Conservation (phyloP, 352 stramenopile genomes). For the Nothophytophthora sp. region DNA sequence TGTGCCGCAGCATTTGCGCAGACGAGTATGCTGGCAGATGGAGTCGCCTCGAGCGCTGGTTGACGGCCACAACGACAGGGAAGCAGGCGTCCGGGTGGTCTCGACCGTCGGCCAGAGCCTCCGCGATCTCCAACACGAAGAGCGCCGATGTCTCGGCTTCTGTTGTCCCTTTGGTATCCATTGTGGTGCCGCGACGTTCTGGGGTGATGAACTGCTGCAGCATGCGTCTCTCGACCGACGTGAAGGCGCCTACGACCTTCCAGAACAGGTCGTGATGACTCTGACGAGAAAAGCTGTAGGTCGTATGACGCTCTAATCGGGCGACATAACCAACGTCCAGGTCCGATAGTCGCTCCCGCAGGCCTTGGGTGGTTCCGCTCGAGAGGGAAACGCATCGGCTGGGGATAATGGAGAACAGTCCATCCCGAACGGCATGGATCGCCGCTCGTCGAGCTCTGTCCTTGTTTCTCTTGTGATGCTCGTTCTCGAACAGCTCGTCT, state of each 20-base stretch:
- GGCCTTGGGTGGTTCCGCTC: slow-evolving; percentile 25
- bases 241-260: slow-evolving; percentile 38
- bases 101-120: slow-evolving; percentile 38
- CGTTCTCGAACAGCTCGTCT: not conserved
- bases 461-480: not conserved
- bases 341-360: slow-evolving; percentile 36
- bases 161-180: slow-evolving; percentile 3
- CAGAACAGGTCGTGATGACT: slow-evolving; percentile 51
- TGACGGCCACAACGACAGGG: slow-evolving; percentile 44
- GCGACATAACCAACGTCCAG: slow-evolving; percentile 25
- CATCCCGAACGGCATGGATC: slow-evolving; percentile 51
- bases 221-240: slow-evolving; percentile 41
- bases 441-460: slow-evolving; percentile 7
- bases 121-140: slow-evolving; percentile 51
- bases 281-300: slow-evolving; percentile 24
- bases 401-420: slow-evolving; percentile 54
- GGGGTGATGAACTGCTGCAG: slow-evolving; percentile 54
- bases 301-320: slow-evolving; percentile 31
- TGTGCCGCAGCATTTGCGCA: slow-evolving; percentile 43
- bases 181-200: slow-evolving; percentile 5
- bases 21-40: slow-evolving; percentile 70
- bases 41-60: slow-evolving; percentile 30
- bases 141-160: not conserved
- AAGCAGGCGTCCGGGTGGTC: slow-evolving; percentile 61
- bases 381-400: slow-evolving; percentile 46